These are phyloP conservation scores for Podospora sp. DNA, from an alignment of 495 filamentous ascomycete species.

Conservation along the genomic window DNA sequence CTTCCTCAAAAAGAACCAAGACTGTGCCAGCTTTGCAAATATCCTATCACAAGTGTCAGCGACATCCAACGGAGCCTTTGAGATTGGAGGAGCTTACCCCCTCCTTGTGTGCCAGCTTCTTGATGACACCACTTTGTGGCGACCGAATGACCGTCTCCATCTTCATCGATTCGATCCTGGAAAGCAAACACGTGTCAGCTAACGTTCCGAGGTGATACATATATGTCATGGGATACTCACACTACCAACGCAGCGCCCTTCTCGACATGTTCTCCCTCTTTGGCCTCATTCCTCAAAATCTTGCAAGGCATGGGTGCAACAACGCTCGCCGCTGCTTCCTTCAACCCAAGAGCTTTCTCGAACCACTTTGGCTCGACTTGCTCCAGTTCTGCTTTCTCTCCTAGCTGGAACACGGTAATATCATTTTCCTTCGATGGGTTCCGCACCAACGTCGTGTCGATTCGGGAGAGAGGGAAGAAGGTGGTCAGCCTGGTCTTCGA, in stretches of 20 bases:
- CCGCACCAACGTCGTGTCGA: constrained; percentile 78
- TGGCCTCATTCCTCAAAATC: constrained; percentile 79
- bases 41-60: constrained; percentile 7
- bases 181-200: constrained; percentile 3
- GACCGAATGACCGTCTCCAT: constrained; percentile 98
- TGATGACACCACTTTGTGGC: constrained; percentile 78
- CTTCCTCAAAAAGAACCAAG: constrained; percentile 58
- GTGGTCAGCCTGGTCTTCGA: constrained; percentile 49
- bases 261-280: constrained; percentile 76
- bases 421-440: constrained; percentile 60
- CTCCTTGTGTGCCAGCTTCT: constrained; percentile 79
- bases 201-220: constrained; percentile 7
- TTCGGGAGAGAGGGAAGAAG: constrained; percentile 74
- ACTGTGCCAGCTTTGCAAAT: constrained; percentile 54
- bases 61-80: not conserved
- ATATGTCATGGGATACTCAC: constrained; percentile 39
- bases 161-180: constrained; percentile 95
- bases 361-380: constrained; percentile 75
- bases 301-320: constrained; percentile 93
- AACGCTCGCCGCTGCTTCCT: constrained; percentile 79
- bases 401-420: constrained; percentile 80
- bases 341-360: constrained; percentile 81
- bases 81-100: constrained; percentile 62
- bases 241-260: constrained; percentile 90
- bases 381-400: constrained; percentile 71